These are phyloP conservation scores for Warburgia ugandensis DNA, from an alignment of 164 flowering plant genomes.

Conservation along the genomic window DNA sequence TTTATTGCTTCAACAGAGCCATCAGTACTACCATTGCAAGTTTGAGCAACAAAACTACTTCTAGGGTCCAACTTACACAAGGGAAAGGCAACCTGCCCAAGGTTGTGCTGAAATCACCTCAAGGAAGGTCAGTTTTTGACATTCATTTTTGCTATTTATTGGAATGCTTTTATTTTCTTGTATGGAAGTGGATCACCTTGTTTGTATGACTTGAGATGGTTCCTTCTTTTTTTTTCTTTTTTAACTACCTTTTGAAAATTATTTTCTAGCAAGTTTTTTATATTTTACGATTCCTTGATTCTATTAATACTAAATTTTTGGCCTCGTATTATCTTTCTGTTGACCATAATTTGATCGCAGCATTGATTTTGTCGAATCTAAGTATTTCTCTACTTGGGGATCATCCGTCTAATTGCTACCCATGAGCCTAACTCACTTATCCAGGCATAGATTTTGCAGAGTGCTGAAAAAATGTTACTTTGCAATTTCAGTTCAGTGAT, in stretches of 20 bases:
- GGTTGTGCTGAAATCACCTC: constrained; percentile 47
- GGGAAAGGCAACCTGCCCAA: constrained; percentile 75
- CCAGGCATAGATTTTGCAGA: not conserved
- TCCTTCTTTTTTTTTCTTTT: not conserved
- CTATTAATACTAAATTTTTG: too few relatives aligned
- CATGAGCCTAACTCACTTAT: not conserved
- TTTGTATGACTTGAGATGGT: not conserved
- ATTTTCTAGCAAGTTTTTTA: not conserved
- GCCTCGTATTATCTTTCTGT: too few relatives aligned
- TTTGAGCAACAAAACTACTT: constrained; percentile 21
- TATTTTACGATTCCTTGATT: too few relatives aligned
- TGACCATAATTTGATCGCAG: not conserved
- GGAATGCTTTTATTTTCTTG: not conserved
- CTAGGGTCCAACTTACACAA: constrained; percentile 49
- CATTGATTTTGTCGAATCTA: not conserved
- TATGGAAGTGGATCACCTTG: not conserved
- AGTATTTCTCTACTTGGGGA: not conserved
- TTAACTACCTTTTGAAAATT: not conserved
- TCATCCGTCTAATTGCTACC: not conserved
- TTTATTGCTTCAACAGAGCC: not conserved
- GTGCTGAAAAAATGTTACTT: too few relatives aligned
- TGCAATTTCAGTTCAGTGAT: too few relatives aligned
- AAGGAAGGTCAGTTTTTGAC: constrained; percentile 39
- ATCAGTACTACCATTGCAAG: constrained; percentile 34
- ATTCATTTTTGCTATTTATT: not conserved